phyloP scores from a whole-genome alignment of 495 filamentous ascomycete genomes.

The Aspergillus sclerotioniger region DNA sequence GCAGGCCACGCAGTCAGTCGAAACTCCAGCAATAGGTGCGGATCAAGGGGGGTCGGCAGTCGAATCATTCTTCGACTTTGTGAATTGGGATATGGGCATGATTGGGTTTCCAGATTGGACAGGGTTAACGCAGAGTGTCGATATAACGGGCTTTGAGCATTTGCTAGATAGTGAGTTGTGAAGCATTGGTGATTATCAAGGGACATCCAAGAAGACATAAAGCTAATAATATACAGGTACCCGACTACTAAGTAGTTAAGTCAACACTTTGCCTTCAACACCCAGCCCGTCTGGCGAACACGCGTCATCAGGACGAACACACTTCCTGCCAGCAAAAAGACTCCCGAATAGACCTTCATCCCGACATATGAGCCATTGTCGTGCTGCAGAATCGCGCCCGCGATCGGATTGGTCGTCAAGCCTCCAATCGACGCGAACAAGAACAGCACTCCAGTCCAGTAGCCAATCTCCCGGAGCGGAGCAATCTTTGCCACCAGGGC shows the following conservation, averaged over 20 bases:
- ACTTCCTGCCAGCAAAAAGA: constrained; percentile 20
- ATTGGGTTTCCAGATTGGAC: constrained; percentile 7
- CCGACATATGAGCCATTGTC: constrained; percentile 18
- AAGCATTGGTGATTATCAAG: neutral
- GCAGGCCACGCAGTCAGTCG: neutral
- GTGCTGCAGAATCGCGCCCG: constrained; percentile 39
- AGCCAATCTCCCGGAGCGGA: constrained; percentile 24
- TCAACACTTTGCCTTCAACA: constrained; percentile 16
- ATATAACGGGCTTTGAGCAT: neutral
- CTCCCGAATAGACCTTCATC: constrained; percentile 28
- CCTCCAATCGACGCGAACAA: constrained; percentile 26
- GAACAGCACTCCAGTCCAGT: constrained; percentile 24
- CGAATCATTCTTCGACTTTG: constrained; percentile 1
- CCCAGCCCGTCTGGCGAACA: constrained; percentile 13
- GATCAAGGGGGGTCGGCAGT: neutral
- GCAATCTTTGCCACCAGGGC: constrained; percentile 31
- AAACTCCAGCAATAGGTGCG: neutral
- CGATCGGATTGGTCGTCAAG: constrained; percentile 65
- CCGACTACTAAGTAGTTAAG: neutral
- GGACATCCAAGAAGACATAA: too few relatives aligned
- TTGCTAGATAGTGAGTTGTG: neutral
- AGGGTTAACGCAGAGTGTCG: neutral
- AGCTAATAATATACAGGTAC: too few relatives aligned
- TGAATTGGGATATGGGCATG: constrained; percentile 4
- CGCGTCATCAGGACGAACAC: constrained; percentile 15